These are phyloP conservation scores for Vigna radiata DNA, from an alignment of 306 rosid genomes.

Conservation along the genomic window DNA sequence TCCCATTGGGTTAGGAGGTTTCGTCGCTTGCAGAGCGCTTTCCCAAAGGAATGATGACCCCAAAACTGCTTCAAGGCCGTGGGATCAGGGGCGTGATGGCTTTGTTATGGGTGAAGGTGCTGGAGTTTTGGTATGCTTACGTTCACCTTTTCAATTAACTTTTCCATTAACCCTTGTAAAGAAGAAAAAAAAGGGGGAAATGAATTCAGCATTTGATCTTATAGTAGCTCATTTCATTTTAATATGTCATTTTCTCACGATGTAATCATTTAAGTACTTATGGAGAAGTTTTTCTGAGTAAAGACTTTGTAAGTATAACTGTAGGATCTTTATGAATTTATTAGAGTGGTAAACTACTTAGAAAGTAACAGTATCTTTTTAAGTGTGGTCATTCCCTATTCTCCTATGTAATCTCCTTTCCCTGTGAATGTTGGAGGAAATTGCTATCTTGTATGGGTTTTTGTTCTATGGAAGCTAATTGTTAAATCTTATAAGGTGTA, in stretches of 20 bases:
- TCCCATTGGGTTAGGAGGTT: constrained; percentile 95
- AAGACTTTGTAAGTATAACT: background rate
- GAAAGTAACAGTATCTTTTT: constrained; percentile 21
- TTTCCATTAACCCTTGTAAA: background rate
- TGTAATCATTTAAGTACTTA: background rate
- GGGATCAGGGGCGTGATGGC: constrained; percentile 96
- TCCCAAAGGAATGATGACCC: constrained; percentile 98
- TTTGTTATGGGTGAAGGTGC: constrained; percentile 99
- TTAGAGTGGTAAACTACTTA: background rate
- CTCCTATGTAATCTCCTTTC: background rate
- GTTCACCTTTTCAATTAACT: background rate
- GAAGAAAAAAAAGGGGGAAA: background rate
- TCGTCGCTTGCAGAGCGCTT: constrained; percentile 95
- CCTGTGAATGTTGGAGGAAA: background rate
- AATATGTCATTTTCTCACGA: background rate
- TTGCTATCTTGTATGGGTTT: background rate
- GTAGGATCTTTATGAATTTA: background rate
- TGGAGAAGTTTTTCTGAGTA: background rate
- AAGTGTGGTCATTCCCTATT: background rate
- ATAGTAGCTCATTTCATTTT: background rate
- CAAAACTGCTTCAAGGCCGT: constrained; percentile 98
- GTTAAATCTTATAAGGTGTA: constrained; percentile 7
- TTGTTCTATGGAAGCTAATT: background rate
- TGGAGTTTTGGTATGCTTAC: constrained; percentile 81
- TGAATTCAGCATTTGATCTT: background rate